Percentiles rank a stretch among this genome's conserved stretches.
phyloP scores from a whole-genome alignment of 805 yeast genomes.

The Cyberlindnera xylosilytica region DNA sequence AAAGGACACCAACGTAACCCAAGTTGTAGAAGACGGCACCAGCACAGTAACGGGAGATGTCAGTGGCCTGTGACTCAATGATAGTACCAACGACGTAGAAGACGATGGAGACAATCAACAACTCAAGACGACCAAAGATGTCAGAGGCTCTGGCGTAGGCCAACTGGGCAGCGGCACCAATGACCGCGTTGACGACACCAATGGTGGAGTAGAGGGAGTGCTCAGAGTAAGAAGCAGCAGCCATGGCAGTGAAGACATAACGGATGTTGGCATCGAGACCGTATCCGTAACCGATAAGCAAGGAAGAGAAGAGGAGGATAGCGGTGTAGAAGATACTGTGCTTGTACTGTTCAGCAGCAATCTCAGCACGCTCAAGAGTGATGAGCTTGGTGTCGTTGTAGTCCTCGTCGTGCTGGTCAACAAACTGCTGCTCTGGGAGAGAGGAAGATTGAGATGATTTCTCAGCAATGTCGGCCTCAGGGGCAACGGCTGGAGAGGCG shows the following conservation, averaged over 20 bases:
- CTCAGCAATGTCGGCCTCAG: not conserved
- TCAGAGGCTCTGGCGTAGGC: constrained; percentile 63
- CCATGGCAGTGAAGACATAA: constrained; percentile 48
- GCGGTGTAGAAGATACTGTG: constrained; percentile 31
- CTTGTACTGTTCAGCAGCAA: constrained; percentile 40
- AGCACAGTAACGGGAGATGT: constrained; percentile 57
- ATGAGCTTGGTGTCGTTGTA: constrained; percentile 4
- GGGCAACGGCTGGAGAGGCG: not conserved
- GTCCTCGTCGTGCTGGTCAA: not conserved
- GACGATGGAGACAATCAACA: constrained; percentile 45
- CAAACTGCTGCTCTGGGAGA: not conserved
- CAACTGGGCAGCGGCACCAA: constrained; percentile 66
- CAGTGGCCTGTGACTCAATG: constrained; percentile 57
- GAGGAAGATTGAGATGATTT: not conserved
- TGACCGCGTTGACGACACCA: constrained; percentile 53
- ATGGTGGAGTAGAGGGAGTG: constrained; percentile 61
- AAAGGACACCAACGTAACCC: constrained; percentile 63
- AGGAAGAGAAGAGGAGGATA: constrained; percentile 41
- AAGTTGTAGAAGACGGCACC: constrained; percentile 53
- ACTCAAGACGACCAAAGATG: constrained; percentile 60
- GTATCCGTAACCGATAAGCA: constrained; percentile 51
- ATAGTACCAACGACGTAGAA: constrained; percentile 63
- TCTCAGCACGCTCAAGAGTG: constrained; percentile 1
- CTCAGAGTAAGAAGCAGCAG: constrained; percentile 48
- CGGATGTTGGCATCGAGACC: constrained; percentile 52